phyloP scores from a whole-genome alignment of 805 yeast genomes.

The Kuraishia borneana region DNA sequence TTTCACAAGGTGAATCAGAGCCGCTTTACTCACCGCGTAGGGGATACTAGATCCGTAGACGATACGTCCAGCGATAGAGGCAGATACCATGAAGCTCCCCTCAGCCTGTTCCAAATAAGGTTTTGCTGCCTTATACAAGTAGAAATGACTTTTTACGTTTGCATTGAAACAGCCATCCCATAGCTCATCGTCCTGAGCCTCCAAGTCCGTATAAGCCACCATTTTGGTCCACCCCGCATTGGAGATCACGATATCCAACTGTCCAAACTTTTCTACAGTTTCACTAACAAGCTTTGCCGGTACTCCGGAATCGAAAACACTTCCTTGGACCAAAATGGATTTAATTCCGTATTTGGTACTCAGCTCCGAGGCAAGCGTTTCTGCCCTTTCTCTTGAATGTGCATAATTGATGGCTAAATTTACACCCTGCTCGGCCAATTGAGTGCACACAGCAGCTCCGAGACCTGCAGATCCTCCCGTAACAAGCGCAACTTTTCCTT shows the following conservation, averaged over 20 bases:
- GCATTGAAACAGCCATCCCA: slow-evolving; percentile 19
- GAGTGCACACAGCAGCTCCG: slow-evolving; percentile 21
- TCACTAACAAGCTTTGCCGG: slow-evolving; percentile 14
- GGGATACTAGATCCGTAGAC: slow-evolving; percentile 21
- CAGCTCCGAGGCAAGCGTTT: slow-evolving; percentile 10
- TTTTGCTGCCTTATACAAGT: slow-evolving; percentile 18
- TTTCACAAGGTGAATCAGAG: slow-evolving; percentile 2
- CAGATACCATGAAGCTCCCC: slow-evolving; percentile 16
- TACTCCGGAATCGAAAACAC: slow-evolving; percentile 13
- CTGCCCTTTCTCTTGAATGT: slow-evolving; percentile 18
- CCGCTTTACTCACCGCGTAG: slow-evolving; percentile 16
- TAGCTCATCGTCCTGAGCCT: slow-evolving; percentile 18
- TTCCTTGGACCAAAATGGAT: slow-evolving; percentile 13
- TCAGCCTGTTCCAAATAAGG: slow-evolving; percentile 14
- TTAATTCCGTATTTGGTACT: slow-evolving; percentile 8
- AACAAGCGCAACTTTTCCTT: slow-evolving; percentile 18
- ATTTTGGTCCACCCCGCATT: slow-evolving; percentile 27
- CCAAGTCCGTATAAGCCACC: slow-evolving; percentile 19
- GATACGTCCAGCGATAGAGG: slow-evolving; percentile 18
- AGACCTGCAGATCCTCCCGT: slow-evolving; percentile 22
- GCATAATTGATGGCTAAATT: slow-evolving; percentile 22
- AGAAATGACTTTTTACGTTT: slow-evolving; percentile 21
- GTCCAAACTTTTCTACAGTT: slow-evolving; percentile 14
- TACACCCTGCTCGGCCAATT: slow-evolving; percentile 23
- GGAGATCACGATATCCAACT: slow-evolving; percentile 25